Evolutionary conservation across 805 yeast genomes (phyloP).

Genomic region (Wickerhamiella galacta): DNA sequence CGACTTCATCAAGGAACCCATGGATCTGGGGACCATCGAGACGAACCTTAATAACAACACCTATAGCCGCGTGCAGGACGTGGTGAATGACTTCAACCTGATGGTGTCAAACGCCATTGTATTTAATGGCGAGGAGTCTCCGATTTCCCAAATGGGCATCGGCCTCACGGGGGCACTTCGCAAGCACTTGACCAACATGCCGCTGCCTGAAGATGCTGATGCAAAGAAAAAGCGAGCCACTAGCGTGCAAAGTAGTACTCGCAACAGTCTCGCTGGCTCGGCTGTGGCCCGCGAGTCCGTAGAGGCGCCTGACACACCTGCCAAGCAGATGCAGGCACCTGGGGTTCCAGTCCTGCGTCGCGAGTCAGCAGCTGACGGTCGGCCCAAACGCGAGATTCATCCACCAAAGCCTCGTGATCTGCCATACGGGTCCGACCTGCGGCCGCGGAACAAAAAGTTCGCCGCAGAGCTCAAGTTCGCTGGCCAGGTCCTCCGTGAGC

Average conservation of each 20-base stretch:
- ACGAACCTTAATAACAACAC: slow-evolving; percentile 53
- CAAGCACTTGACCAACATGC: slow-evolving; percentile 84
- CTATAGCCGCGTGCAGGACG: slow-evolving; percentile 51
- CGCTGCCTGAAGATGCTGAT: slow-evolving; percentile 33
- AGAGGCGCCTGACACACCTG: slow-evolving; percentile 5
- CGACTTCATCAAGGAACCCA: slow-evolving; percentile 68
- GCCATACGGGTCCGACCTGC: slow-evolving; percentile 54
- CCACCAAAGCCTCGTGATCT: slow-evolving; percentile 92
- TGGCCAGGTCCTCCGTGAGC: slow-evolving; percentile 64
- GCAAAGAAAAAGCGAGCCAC: slow-evolving; percentile 8
- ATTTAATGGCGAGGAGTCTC: slow-evolving; percentile 73
- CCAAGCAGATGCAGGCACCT: slow-evolving; percentile 5
- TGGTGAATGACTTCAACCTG: slow-evolving; percentile 62
- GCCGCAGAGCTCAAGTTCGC: slow-evolving; percentile 83
- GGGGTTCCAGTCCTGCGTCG: slow-evolving; percentile 54
- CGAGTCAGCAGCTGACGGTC: slow-evolving; percentile 53
- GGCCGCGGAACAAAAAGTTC: slow-evolving; percentile 72
- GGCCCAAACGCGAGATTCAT: slow-evolving; percentile 91
- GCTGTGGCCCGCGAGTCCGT: slow-evolving; percentile 15
- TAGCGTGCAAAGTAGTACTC: slow-evolving; percentile 1
- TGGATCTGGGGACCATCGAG: slow-evolving; percentile 89
- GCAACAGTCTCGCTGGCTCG: slow-evolving; percentile 10
- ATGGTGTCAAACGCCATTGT: slow-evolving; percentile 70
- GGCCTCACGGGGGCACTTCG: slow-evolving; percentile 84
- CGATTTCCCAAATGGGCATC: slow-evolving; percentile 81